Conservation (phyloP, 2,329 filamentous ascomycete species). For the Proliferodiscus dingleyae region DNA sequence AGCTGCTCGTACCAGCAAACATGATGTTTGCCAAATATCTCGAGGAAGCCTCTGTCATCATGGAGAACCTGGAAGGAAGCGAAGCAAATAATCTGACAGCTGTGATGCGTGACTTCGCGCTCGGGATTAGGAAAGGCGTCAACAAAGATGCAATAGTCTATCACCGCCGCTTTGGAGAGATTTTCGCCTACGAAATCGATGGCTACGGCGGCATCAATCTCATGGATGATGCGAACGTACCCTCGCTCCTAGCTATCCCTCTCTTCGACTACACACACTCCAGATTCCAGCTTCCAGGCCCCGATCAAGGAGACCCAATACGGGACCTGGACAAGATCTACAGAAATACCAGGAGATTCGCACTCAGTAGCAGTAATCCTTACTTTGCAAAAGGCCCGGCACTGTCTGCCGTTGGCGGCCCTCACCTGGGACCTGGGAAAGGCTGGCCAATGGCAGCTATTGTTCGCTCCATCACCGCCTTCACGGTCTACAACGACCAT, state of each 20-base stretch:
- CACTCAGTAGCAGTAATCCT: constrained; percentile 71
- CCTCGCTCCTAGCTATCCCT: constrained; percentile 60
- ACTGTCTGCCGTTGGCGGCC: constrained; percentile 67
- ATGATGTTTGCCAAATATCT: constrained; percentile 73
- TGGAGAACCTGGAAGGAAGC: constrained; percentile 43
- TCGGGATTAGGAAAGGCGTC: constrained; percentile 62
- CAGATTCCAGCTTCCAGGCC: constrained; percentile 18
- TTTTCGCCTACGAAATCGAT: constrained; percentile 75
- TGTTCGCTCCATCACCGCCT: constrained; percentile 45
- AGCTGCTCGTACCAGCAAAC: constrained; percentile 84
- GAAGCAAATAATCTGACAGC: constrained; percentile 43
- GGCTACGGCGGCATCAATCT: constrained; percentile 53
- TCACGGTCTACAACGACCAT: constrained; percentile 10
- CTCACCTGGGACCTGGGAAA: constrained; percentile 55
- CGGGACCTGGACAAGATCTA: constrained; percentile 59
- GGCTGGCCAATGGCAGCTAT: constrained; percentile 54
- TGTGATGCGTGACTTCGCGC: constrained; percentile 53
- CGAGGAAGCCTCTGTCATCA: constrained; percentile 45
- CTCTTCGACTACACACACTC: constrained; percentile 50
- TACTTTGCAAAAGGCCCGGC: constrained; percentile 54
- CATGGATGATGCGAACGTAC: constrained; percentile 72
- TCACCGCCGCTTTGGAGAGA: constrained; percentile 57
- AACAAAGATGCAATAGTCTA: constrained; percentile 65
- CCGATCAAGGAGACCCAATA: constrained; percentile 26
- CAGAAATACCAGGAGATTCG: constrained; percentile 72